Conservation (phyloP, 164 flowering plant species). For the Umbilicus rupestris region DNA sequence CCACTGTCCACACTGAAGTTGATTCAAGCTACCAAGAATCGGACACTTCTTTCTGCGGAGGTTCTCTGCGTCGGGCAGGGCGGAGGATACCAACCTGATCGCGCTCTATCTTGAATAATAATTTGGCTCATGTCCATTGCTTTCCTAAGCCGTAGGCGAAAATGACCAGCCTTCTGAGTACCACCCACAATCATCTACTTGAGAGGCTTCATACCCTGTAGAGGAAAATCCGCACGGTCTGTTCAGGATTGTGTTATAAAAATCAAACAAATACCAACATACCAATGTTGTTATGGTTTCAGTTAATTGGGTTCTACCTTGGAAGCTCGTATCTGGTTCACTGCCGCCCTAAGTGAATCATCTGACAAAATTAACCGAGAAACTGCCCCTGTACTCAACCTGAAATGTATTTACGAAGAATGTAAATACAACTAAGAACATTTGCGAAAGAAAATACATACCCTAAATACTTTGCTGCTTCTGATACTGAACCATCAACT, state of each 20-base stretch:
- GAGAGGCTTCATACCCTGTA: constrained; percentile 30
- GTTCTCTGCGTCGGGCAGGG: too few species aligned
- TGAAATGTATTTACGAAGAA: constrained; percentile 20
- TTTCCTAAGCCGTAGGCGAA: not conserved
- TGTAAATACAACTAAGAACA: not conserved
- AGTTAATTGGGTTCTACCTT: constrained; percentile 39
- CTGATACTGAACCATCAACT: constrained; percentile 67
- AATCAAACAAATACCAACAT: not conserved
- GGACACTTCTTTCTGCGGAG: too few species aligned
- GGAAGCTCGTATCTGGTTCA: constrained; percentile 68
- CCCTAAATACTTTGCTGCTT: constrained; percentile 79
- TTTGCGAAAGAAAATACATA: constrained; percentile 8
- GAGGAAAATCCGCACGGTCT: not conserved
- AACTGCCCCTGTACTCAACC: constrained; percentile 86
- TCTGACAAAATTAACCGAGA: constrained; percentile 75
- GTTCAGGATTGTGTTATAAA: not conserved
- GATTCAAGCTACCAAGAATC: too few species aligned
- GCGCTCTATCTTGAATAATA: not conserved
- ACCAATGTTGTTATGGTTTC: not conserved
- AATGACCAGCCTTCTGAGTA: not conserved
- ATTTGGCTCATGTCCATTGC: not conserved
- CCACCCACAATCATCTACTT: constrained; percentile 15
- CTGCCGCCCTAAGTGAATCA: constrained; percentile 77
- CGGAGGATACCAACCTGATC: not conserved
- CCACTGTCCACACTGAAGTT: too few species aligned